Evolutionary conservation across 2,329 filamentous ascomycete genomes (phyloP).

Genomic region (Aspergillus udagawae): DNA sequence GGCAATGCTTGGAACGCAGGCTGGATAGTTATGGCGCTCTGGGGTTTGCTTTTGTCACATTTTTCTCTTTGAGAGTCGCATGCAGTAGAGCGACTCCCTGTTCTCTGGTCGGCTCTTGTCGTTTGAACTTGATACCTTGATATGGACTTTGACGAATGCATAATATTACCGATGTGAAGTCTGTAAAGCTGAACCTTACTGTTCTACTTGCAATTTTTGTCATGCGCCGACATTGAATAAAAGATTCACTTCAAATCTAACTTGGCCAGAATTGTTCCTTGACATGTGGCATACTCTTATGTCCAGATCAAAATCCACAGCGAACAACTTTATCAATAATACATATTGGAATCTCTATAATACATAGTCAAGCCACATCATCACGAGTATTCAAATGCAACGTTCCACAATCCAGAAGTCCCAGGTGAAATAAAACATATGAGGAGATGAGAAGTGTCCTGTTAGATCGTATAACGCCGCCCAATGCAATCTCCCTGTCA

Average conservation of each 20-base stretch:
- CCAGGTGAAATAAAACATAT: not conserved
- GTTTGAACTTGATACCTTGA: not conserved
- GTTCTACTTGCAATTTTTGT: not conserved
- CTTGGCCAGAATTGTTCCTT: not conserved
- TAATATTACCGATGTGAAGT: not conserved
- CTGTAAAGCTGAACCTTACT: not conserved
- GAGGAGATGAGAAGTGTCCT: not conserved
- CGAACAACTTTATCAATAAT: not conserved
- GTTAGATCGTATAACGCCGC: slow-evolving; percentile 18
- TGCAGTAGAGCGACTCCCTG: not conserved
- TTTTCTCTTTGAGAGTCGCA: not conserved
- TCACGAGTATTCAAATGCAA: not conserved
- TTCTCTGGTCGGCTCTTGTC: not conserved
- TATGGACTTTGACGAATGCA: not conserved
- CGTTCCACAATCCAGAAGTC: not conserved
- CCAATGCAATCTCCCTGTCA: slow-evolving; percentile 20
- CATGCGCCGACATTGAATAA: no score
- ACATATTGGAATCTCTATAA: not conserved
- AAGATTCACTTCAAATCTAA: not conserved
- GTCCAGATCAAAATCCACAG: not conserved
- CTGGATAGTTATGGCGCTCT: not conserved
- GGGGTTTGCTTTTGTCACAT: not conserved
- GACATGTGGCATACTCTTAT: not conserved
- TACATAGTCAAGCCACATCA: not conserved
- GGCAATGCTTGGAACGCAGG: no score